Percentiles rank a stretch among this genome's conserved stretches.
Evolutionary conservation across 345 rosid genomes (phyloP).

Genomic region (Euphorbia pulcherrima): DNA sequence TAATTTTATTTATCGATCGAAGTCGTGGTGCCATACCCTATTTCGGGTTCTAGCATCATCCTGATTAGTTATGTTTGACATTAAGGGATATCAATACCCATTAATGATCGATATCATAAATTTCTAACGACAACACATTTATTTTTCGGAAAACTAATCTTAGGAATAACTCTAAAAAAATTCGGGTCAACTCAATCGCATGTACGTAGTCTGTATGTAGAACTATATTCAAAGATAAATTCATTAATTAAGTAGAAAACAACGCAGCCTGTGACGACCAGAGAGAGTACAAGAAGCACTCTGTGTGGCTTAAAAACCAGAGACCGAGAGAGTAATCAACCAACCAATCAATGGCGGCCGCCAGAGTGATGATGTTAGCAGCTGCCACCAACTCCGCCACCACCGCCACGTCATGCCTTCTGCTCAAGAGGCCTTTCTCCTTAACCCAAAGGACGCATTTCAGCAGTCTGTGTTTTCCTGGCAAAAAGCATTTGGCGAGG

Average conservation of each 20-base stretch:
- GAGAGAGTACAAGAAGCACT: background rate
- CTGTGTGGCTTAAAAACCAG: slow-evolving; percentile 11
- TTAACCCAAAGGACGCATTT: slow-evolving; percentile 26
- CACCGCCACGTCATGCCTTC: slow-evolving; percentile 40
- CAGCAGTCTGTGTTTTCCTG: slow-evolving; percentile 24
- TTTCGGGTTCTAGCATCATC: too few relatives aligned
- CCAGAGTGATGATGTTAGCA: slow-evolving; percentile 50
- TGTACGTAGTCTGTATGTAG: too few relatives aligned
- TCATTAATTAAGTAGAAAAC: background rate
- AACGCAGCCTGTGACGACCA: background rate
- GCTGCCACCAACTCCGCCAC: slow-evolving; percentile 36
- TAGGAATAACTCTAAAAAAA: too few relatives aligned
- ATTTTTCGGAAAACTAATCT: too few relatives aligned
- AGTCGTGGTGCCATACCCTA: too few relatives aligned
- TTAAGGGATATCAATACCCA: too few relatives aligned
- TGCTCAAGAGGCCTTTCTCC: slow-evolving; percentile 35
- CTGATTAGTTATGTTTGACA: too few relatives aligned
- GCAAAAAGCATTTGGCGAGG: slow-evolving; percentile 32
- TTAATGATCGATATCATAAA: too few relatives aligned
- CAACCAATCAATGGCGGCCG: slow-evolving; percentile 45
- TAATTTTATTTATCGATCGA: too few relatives aligned
- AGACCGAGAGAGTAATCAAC: background rate
- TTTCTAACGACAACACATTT: too few relatives aligned
- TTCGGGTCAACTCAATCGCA: too few relatives aligned
- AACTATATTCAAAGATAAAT: too few relatives aligned